Evolutionary conservation across 495 filamentous ascomycete genomes (phyloP).

Genomic region (Podospora didyma): DNA sequence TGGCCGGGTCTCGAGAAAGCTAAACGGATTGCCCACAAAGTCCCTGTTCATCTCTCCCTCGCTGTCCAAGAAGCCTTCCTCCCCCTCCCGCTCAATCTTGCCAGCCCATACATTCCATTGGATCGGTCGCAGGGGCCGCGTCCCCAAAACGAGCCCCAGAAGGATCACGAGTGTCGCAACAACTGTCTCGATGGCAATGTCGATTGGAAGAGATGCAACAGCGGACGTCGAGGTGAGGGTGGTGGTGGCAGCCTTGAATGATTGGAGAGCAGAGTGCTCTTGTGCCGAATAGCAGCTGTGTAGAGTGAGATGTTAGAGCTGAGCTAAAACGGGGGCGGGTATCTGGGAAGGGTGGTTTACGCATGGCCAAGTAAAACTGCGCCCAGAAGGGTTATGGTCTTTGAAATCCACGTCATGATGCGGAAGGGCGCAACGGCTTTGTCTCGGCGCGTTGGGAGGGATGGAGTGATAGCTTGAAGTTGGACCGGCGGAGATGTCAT

Average conservation of each 20-base stretch:
- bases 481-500: neutral
- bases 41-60: constrained; percentile 55
- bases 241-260: constrained; percentile 49
- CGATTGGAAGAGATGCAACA: constrained; percentile 57
- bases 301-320: neutral
- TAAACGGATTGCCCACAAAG: constrained; percentile 49
- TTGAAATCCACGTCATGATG: constrained; percentile 63
- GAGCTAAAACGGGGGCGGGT: neutral
- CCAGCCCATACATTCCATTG: constrained; percentile 82
- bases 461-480: neutral
- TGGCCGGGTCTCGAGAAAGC: constrained; percentile 40
- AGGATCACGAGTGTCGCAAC: constrained; percentile 66
- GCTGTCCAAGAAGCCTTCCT: constrained; percentile 64
- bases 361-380: constrained; percentile 66
- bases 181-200: constrained; percentile 73
- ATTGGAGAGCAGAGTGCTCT: constrained; percentile 70
- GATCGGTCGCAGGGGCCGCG: constrained; percentile 68
- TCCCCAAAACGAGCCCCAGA: constrained; percentile 64
- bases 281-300: constrained; percentile 79
- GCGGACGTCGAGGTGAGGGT: constrained; percentile 37
- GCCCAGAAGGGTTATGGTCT: constrained; percentile 59
- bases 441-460: neutral
- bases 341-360: constrained; percentile 49
- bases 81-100: constrained; percentile 72
- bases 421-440: neutral